These are phyloP conservation scores for Diaporthe sp. DNA, from an alignment of 2,329 filamentous ascomycete genomes.

Conservation along the genomic window DNA sequence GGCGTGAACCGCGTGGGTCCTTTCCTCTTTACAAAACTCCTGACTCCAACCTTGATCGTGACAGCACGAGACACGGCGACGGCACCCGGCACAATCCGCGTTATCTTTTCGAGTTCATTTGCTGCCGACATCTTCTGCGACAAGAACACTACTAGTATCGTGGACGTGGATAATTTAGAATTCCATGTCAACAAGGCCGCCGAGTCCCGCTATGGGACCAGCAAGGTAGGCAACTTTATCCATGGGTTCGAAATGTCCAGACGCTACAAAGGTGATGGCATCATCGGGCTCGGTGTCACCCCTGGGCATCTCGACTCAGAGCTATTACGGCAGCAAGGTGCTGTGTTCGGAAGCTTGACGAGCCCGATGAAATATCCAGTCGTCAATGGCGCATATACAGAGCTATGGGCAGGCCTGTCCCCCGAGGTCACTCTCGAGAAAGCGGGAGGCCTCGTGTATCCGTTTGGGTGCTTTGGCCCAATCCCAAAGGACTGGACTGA, in stretches of 20 bases:
- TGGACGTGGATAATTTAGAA: constrained; percentile 32
- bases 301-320: constrained; percentile 48
- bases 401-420: constrained; percentile 55
- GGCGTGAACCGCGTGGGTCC: constrained; percentile 36
- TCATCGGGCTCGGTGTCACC: constrained; percentile 47
- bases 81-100: constrained; percentile 43
- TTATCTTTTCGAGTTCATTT: constrained; percentile 33
- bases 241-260: constrained; percentile 45
- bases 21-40: constrained; percentile 38
- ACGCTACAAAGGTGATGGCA: constrained; percentile 43
- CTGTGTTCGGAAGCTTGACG: not conserved
- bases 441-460: constrained; percentile 49
- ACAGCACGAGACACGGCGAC: constrained; percentile 1
- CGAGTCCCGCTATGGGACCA: constrained; percentile 9
- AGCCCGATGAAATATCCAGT: constrained; percentile 40
- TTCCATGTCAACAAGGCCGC: constrained; percentile 1
- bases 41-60: constrained; percentile 33
- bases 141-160: not conserved
- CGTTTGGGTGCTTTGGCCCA: constrained; percentile 54
- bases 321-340: constrained; percentile 20
- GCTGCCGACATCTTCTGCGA: constrained; percentile 19
- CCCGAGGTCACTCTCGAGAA: constrained; percentile 51
- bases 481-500: constrained; percentile 49
- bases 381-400: constrained; percentile 54
- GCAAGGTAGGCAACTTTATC: constrained; percentile 46